Evolutionary conservation across 148 eudicot genomes (phyloP).

Genomic region (Silene conica): DNA sequence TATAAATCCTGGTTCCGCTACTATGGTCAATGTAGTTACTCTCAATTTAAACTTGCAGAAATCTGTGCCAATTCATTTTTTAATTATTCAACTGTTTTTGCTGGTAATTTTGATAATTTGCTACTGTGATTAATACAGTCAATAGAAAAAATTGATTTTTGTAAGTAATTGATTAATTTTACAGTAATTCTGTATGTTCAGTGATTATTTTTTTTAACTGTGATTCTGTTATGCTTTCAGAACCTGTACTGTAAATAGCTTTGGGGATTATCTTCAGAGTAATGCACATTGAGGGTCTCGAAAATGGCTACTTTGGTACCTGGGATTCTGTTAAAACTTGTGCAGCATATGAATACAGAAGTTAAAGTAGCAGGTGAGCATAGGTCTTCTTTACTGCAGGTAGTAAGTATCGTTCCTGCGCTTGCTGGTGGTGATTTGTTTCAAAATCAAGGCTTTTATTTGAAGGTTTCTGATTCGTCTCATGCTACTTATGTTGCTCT

Average conservation of each 20-base stretch:
- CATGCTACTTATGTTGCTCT: conserved; percentile 92
- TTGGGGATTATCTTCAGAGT: conserved; percentile 32
- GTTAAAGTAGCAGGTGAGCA: conserved; percentile 84
- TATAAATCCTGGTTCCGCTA: too few species aligned
- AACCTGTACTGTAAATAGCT: conserved; percentile 16
- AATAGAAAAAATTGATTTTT: background rate
- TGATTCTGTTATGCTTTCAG: conserved; percentile 17
- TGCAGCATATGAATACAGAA: conserved; percentile 87
- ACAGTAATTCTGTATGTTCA: conserved; percentile 12
- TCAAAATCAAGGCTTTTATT: conserved; percentile 79
- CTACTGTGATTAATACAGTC: background rate
- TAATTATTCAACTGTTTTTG: conserved; percentile 5
- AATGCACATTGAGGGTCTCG: conserved; percentile 40
- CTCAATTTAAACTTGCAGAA: conserved; percentile 20
- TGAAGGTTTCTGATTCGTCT: conserved; percentile 93
- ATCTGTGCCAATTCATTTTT: conserved; percentile 8
- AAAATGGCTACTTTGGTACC: conserved; percentile 83
- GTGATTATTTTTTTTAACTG: conserved; percentile 1
- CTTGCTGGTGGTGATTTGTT: conserved; percentile 81
- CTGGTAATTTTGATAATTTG: conserved; percentile 6
- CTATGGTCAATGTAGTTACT: conserved; percentile 2
- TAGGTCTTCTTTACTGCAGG: conserved; percentile 79
- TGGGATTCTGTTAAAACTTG: conserved; percentile 73
- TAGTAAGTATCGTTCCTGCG: conserved; percentile 88
- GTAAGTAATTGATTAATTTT: background rate